These are phyloP conservation scores for Trichoderma asperellum DNA, from an alignment of 2,329 filamentous ascomycete genomes.

Conservation along the genomic window DNA sequence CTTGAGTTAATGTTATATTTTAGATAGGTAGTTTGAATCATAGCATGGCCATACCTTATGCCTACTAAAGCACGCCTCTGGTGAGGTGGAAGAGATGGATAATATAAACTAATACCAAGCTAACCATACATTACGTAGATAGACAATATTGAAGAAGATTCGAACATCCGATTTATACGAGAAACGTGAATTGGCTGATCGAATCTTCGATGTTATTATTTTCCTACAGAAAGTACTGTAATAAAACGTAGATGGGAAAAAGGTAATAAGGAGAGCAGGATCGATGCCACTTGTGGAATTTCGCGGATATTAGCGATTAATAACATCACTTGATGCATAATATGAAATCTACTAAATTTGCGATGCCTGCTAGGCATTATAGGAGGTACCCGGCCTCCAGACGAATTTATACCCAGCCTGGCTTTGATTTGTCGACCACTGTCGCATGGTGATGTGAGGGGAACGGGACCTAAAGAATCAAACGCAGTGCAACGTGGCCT, in stretches of 20 bases:
- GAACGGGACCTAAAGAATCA: neutral
- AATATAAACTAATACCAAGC: neutral
- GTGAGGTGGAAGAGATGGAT: neutral
- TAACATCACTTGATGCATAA: neutral
- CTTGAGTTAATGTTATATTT: neutral
- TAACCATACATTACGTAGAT: neutral
- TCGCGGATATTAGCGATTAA: too few relatives aligned
- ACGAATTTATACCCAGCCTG: neutral
- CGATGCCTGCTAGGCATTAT: neutral
- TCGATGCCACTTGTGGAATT: neutral
- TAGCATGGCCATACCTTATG: neutral
- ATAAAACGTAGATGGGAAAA: too few relatives aligned
- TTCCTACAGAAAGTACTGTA: too few relatives aligned
- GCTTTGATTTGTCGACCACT: neutral
- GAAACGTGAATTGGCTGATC: too few relatives aligned
- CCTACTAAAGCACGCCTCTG: neutral
- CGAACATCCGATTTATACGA: too few relatives aligned
- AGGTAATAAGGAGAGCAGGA: neutral
- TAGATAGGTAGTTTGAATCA: neutral
- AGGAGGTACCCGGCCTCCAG: neutral
- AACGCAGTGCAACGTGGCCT: neutral
- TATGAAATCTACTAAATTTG: too few relatives aligned
- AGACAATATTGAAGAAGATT: neutral
- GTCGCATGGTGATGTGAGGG: constrained; percentile 10
- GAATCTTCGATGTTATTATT: too few relatives aligned